phyloP scores from a whole-genome alignment of 495 filamentous ascomycete species.

The Daldinia childiae region DNA sequence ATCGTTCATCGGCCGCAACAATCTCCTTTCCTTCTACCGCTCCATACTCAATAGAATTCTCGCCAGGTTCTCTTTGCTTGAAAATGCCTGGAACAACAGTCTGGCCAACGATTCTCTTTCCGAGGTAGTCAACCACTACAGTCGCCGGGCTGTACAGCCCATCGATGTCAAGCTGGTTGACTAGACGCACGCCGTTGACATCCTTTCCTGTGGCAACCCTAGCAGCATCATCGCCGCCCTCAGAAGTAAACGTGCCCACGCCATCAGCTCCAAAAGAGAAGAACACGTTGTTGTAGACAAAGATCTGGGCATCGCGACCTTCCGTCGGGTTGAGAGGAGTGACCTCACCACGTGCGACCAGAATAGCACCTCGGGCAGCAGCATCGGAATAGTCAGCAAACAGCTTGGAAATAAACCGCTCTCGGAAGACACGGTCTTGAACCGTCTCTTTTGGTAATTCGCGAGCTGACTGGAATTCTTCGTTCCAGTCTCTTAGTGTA shows the following conservation, averaged over 20 bases:
- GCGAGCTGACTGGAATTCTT: slow-evolving; percentile 96
- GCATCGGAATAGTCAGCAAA: slow-evolving; percentile 98
- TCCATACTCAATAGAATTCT: slow-evolving; percentile 99
- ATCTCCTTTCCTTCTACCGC: slow-evolving; percentile 97
- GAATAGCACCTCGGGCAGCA: slow-evolving; percentile 88
- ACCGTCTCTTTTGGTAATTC: slow-evolving; percentile 92
- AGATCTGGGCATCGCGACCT: slow-evolving; percentile 92
- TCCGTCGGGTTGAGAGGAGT: slow-evolving; percentile 98
- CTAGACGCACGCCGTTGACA: slow-evolving; percentile 88
- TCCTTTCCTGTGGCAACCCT: slow-evolving; percentile 97
- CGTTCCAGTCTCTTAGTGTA: slow-evolving; percentile 97
- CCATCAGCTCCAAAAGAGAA: slow-evolving; percentile 98
- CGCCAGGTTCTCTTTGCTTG: slow-evolving; percentile 95
- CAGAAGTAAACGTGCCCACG: slow-evolving; percentile 93
- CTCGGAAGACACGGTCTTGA: slow-evolving; percentile 95
- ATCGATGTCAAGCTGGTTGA: slow-evolving; percentile 96
- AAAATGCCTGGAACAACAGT: slow-evolving; percentile 99
- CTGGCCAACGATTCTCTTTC: slow-evolving; percentile 96
- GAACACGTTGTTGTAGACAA: slow-evolving; percentile 99
- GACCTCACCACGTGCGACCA: slow-evolving; percentile 93
- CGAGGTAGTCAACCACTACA: slow-evolving; percentile 95
- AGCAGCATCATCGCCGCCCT: slow-evolving; percentile 97
- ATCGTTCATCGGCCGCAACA: slow-evolving; percentile 86
- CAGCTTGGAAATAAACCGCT: slow-evolving; percentile 91
- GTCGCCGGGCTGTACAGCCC: slow-evolving; percentile 95